Evolutionary conservation across 208 protist genomes (phyloP).

Genomic region (Trypanosoma mega): DNA sequence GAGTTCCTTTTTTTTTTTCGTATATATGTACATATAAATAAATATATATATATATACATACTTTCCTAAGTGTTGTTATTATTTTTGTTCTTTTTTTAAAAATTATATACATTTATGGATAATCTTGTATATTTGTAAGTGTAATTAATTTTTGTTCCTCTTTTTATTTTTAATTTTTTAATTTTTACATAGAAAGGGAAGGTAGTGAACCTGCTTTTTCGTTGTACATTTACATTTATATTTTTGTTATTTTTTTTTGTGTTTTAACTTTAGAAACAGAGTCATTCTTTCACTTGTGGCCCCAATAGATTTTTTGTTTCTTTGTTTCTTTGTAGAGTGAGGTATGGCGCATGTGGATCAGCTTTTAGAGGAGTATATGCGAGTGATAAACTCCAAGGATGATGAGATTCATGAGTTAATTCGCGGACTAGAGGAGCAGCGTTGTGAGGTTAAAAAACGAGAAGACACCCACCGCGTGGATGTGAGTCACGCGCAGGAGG

Average conservation of each 20-base stretch:
- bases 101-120: conserved; percentile 9
- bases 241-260: too few relatives aligned
- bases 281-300: too few relatives aligned
- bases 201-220: too few relatives aligned
- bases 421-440: conserved; percentile 43
- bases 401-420: conserved; percentile 63
- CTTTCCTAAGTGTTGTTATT: neutral
- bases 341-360: conserved; percentile 50
- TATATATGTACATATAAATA: neutral
- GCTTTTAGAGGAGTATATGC: conserved; percentile 84
- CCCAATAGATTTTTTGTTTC: too few relatives aligned
- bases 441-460: conserved; percentile 25
- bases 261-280: too few relatives aligned
- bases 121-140: neutral
- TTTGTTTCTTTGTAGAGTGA: neutral
- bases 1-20: neutral
- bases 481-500: conserved; percentile 27
- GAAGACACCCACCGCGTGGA: conserved; percentile 33
- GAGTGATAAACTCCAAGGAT: conserved; percentile 88
- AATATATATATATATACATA: conserved; percentile 4
- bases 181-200: neutral
- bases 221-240: too few relatives aligned
- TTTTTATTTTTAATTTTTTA: too few relatives aligned
- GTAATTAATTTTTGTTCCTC: too few relatives aligned
- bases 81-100: neutral